Evolutionary conservation across 768 basidiomycete species (phyloP).

Genomic region (Mrakia hoshinonis): DNA sequence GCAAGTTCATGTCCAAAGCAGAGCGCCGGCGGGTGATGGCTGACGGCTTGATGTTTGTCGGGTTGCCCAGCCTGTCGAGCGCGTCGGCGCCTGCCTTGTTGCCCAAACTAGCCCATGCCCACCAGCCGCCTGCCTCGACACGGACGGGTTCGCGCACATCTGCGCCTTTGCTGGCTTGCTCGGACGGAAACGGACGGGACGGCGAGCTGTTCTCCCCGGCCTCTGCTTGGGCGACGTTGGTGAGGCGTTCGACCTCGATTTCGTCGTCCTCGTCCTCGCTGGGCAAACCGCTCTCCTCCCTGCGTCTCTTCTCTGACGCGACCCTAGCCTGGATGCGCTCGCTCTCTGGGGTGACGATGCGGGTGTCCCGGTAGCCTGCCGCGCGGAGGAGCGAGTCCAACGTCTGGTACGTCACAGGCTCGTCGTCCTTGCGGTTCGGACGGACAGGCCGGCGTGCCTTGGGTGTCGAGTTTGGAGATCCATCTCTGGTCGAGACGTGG

Average conservation of each 20-base stretch:
- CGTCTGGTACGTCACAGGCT: not conserved
- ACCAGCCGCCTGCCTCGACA: not conserved
- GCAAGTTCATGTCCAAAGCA: not conserved
- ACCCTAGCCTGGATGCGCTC: not conserved
- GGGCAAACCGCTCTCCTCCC: not conserved
- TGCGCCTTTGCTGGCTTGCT: not conserved
- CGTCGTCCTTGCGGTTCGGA: constrained; percentile 9
- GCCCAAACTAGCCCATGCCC: not conserved
- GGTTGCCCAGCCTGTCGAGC: not conserved
- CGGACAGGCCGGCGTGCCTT: not conserved
- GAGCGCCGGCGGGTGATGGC: not conserved
- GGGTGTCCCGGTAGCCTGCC: not conserved
- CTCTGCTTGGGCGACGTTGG: not conserved
- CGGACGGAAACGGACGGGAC: not conserved
- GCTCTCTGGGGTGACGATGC: constrained; percentile 11
- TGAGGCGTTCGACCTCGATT: not conserved
- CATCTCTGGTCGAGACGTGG: not conserved
- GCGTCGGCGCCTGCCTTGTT: not conserved
- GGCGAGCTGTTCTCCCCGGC: too few species aligned
- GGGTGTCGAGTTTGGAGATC: not conserved
- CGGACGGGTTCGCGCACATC: not conserved
- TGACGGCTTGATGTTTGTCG: not conserved
- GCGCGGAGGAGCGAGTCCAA: not conserved
- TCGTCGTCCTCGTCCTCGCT: constrained; percentile 7
- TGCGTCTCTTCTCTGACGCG: not conserved